Percentiles rank a stretch among this genome's conserved stretches.
These are phyloP conservation scores for Aspergillus sp. DNA, from an alignment of 2,329 filamentous ascomycete species.

Conservation along the genomic window DNA sequence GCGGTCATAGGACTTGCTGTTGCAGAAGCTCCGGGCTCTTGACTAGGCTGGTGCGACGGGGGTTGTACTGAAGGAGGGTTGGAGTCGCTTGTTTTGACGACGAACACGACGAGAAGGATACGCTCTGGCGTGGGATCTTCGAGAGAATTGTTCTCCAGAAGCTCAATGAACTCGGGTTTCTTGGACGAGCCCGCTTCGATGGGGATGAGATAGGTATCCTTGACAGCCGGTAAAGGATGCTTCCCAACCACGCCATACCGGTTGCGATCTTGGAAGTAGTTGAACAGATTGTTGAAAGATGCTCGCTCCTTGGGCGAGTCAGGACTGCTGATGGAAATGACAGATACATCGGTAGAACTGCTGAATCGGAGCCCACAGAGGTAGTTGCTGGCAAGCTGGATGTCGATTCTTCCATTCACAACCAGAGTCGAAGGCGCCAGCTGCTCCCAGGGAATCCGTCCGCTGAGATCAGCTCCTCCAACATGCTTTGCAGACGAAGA, in stretches of 20 bases:
- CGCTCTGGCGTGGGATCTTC: slow-evolving; percentile 69
- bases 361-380: slow-evolving; percentile 83
- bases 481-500: slow-evolving; percentile 75
- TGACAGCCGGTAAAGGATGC: slow-evolving; percentile 69
- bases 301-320: slow-evolving; percentile 56
- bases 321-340: slow-evolving; percentile 67
- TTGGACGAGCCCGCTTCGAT: slow-evolving; percentile 66
- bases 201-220: slow-evolving; percentile 89
- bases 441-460: slow-evolving; percentile 67
- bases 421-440: slow-evolving; percentile 66
- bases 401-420: slow-evolving; percentile 69
- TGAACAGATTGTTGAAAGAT: slow-evolving; percentile 73
- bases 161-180: slow-evolving; percentile 81
- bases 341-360: slow-evolving; percentile 76
- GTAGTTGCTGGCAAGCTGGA: slow-evolving; percentile 83
- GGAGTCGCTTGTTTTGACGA: slow-evolving; percentile 64
- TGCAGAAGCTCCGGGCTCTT: slow-evolving; percentile 32
- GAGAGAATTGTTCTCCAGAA: slow-evolving; percentile 80
- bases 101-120: slow-evolving; percentile 78
- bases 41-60: slow-evolving; percentile 37
- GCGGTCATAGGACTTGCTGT: slow-evolving; percentile 34
- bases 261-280: slow-evolving; percentile 79
- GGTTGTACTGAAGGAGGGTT: slow-evolving; percentile 40
- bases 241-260: slow-evolving; percentile 86
- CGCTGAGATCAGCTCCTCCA: slow-evolving; percentile 74